A percentile compares a stretch with the other conserved stretches of the same genome.
These are phyloP conservation scores for Mimosa pudica DNA, from an alignment of 306 rosid genomes.

Conservation along the genomic window DNA sequence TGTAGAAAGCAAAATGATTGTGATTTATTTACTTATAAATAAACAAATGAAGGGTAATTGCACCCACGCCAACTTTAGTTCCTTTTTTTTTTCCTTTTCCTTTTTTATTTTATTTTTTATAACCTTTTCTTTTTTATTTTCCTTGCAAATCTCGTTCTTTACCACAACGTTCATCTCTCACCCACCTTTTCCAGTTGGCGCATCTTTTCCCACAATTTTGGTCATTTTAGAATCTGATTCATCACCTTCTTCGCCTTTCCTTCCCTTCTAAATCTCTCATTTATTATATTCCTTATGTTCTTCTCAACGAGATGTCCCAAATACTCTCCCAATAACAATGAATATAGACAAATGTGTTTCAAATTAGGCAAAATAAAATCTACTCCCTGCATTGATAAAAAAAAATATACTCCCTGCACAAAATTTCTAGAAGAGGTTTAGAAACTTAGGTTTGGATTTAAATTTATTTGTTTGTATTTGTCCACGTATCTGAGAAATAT, in stretches of 20 bases:
- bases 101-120: too few species aligned
- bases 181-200: constrained; percentile 26
- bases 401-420: too few species aligned
- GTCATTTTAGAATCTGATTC: constrained; percentile 6
- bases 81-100: not conserved
- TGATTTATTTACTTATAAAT: not conserved
- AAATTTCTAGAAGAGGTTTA: too few species aligned
- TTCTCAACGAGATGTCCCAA: not conserved
- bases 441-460: too few species aligned
- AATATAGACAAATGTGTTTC: too few species aligned
- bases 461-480: too few species aligned
- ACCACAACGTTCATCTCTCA: not conserved
- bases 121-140: not conserved
- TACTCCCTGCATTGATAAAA: too few species aligned
- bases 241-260: not conserved
- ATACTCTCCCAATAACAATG: too few species aligned
- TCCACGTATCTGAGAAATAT: too few species aligned
- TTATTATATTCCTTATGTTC: not conserved
- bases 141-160: not conserved
- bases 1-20: not conserved
- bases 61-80: too few species aligned
- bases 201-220: constrained; percentile 36
- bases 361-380: too few species aligned
- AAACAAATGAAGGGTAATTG: too few species aligned
- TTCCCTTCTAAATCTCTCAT: not conserved